Evolutionary conservation across 495 filamentous ascomycete species (phyloP), one percentile per base, ranked within the genome.

Genomic region (Bombardia bombarda): DNA sequence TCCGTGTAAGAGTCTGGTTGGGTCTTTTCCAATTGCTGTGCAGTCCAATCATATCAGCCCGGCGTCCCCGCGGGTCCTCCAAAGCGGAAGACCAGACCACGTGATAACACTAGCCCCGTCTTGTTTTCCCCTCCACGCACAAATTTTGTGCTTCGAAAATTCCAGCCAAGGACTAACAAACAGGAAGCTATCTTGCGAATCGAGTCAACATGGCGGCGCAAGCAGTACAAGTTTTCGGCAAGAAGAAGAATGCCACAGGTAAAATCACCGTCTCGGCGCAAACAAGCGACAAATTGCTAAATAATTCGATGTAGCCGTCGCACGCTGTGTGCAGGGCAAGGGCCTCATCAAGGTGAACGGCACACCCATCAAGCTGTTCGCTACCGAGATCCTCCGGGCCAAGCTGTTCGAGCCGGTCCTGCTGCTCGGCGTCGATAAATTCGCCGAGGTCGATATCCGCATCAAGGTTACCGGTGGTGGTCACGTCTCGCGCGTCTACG

Each of bases 331-430:
- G 53, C 41, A 52, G 43, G 61, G 61, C 53, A 60, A 62, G 53
- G 92, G 92, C 69, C 84, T 98, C 58, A 77, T 98, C 73, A 94
- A 90, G 78, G 92, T 97, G 65, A 98, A 98, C 78, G 92, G 92
- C 70, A 84, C 87, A 71, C 92, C 92, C 53, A 78, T 98, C 61
- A 77, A 77, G 56, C 87, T 97, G 57, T 85, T 94, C 56, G 83
- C 95, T 74, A 87, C 92, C 52, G 87, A 95, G 74, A 83, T 95
- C 69, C 86, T 98, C 62, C 84, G 92, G 65, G 95, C 94, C 79
- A 98, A 97, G 80, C 58, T 64, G 50, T 98, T 96, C 83, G 92
- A 98, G 74, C 92, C 92, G 56, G 73, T 98, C 74, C 83, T 98
- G 56, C 84, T 97, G 66, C 78, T 96, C 62, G 92, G 92, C 53